Base-by-base conservation (phyloP, 73 alveolate species). In the Paraurostyla sp. region DNA sequence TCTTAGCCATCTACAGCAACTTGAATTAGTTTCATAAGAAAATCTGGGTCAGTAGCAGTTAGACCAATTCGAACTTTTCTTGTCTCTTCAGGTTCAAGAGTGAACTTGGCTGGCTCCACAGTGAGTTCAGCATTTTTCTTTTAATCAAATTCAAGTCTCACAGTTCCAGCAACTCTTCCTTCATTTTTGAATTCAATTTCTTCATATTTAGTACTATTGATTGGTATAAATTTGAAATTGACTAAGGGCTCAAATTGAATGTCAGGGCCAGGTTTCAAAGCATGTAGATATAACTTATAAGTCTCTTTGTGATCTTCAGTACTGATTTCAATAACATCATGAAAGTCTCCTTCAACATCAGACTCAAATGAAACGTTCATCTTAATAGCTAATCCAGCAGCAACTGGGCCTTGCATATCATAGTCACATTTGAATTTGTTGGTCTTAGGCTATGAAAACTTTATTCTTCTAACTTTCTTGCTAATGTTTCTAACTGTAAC, bases 161-260 rank as follows among this genome's bases (percentile, higher is more conserved):
- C 97, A 78, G 89, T 92, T 18, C 99, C 99, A 16, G 98, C 87
- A 46, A 95, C 96, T 29, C 96, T 87, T 0, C 99, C 99, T 84
- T 98, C 99, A 78, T 98, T 98, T 89, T 95, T 94, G 95, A 98
- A 98, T 78, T 92, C 94, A 45, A 98, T 95, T 13, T 68, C 83
- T 60, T 96, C 99, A 7, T 89, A 71, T 88, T 95, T 98, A 42
- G 95, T 97, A 48, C 96, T 90, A n/a, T 96, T 96, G n/a, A 96
- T 96, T 16, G 98, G 97, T 16, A 97, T 96, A 82, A 98, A 97
- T 22, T 98, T 98, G 89, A 98, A 90, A 89, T 98, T 97, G 29
- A 98, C 96, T 51, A 98, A 90, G 25, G 99, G 99, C 76, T 98
- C 99, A 91, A 98, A 98, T 91, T 96, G 98, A 33, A 98, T 94